Evolutionary conservation across 495 filamentous ascomycete species (phyloP), one percentile per base, ranked within the genome.

Genomic region (Jackrogersella minutella): DNA sequence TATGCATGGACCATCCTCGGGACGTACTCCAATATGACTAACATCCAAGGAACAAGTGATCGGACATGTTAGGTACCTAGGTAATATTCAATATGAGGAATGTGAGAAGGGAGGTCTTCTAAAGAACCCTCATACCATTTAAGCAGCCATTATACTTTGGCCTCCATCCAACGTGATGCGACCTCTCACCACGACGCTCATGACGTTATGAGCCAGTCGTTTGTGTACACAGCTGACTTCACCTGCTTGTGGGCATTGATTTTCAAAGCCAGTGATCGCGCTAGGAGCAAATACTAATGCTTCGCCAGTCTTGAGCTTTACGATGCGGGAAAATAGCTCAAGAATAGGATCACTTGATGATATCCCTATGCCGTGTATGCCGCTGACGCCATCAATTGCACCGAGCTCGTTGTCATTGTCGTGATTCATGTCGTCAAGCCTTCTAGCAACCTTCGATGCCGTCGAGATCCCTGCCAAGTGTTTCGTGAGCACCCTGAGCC

Each of bases 341-440:
- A 24, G 8, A 13, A 16, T 28, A 6, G 44, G 26, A 8, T 49
- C 44, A 21, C 26, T 30, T 4, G 44, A 49, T 16, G 44, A 30
- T 4, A 22, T 21, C 3, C 26, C 44, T 2, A 30, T 49, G 4
- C 28, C 44, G 3, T 30, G 24, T 2, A 30, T 2, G 9, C 16
- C 22, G 10, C 19, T 64, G 51, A 67, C 53, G 57, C 81, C 66
- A 9, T 76, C 67, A 6, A 88, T 68, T 21, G 87, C 76, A n/a
- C 13, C 47, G n/a, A n/a, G n/a, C 76, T 14, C 90, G 70, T 2
- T 86, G 87, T 66, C 92, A 84, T 0, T 90, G 88, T 0, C 83
- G 82, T 17, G 26, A 24, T 7, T 30, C 59, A 7, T 31, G 11
- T 26, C 14, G 6, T 30, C 26, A 22, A 5, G 1, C 7, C 5